Base-by-base conservation (phyloP, 2,329 filamentous ascomycete genomes). In the Penicillium sp. region DNA sequence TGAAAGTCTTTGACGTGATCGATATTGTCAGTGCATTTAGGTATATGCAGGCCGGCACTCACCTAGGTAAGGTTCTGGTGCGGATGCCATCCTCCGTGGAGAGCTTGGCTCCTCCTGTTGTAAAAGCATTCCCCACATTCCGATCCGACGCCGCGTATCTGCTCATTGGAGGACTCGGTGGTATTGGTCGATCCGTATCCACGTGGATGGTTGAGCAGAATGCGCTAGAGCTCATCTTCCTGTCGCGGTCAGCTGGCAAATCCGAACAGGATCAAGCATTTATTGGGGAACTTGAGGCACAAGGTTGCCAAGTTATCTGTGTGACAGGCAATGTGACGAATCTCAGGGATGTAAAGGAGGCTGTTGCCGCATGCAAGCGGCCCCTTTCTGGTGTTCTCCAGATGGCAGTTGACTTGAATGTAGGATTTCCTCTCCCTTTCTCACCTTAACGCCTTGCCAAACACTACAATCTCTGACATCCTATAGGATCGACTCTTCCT, bases 401-500 rank as follows among this genome's bases (percentile, higher is more conserved):
- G 19, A 57, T 59, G 54, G 54, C 57, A 29, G 33, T 59, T 29
- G 49, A 57, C 42, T 42, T 59, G 8, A 52, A 47, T 13, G 54
- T 57, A 53, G 15, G 33, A 1, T 0, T 19, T 29, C 7, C 5
- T 23, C 15, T 13, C 3, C 9, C 17, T 38, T 55, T 8, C 21
- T 41, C n/a, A 5, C 13, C 3, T 9, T 2, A 8, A 8, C 4
- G n/a, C 27, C 12, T 1, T n/a, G 19, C 21, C 17, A 27, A 15
- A 6, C 6, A 27, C 9, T 27, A 6, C 2, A 23, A 35, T 29
- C 2, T 33, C 40, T 10, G 27, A 33, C 27, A 3, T 17, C 2
- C 27, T 47, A 12, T 40, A 66, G 61, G 61, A 66, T 33, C 58
- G 58, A 13, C 35, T 42, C 0, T 63, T 69, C 6, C 58, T 72